Conservation (phyloP, 2,329 filamentous ascomycete genomes). For the Aspergillus transmontanensis region DNA sequence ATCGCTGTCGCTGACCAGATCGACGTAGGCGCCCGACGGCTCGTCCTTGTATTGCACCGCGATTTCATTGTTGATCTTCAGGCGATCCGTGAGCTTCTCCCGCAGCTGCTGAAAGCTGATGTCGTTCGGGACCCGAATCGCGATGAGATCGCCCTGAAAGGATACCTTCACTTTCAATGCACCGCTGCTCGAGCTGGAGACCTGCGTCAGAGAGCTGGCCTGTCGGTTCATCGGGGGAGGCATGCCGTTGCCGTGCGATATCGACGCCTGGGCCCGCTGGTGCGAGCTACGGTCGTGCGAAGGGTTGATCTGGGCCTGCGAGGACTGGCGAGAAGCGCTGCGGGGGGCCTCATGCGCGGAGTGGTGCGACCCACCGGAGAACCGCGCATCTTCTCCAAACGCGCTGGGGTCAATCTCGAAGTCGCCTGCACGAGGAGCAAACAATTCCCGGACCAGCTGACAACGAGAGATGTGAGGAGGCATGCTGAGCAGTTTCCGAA, state of each 20-base stretch:
- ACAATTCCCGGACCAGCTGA: conserved; percentile 84
- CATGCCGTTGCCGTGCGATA: conserved; percentile 36
- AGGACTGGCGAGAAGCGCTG: conserved; percentile 66
- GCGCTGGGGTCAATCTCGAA: conserved; percentile 82
- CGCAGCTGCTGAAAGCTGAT: conserved; percentile 77
- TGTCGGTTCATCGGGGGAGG: conserved; percentile 50
- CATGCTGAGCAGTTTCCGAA: conserved; percentile 85
- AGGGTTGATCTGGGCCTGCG: conserved; percentile 64
- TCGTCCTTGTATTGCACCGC: conserved; percentile 87
- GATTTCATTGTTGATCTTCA: conserved; percentile 77
- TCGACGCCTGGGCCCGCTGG: conserved; percentile 40
- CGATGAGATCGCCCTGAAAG: conserved; percentile 88
- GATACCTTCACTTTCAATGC: conserved; percentile 93
- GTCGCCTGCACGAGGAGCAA: conserved; percentile 85
- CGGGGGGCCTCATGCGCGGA: conserved; percentile 64
- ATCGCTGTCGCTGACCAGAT: conserved; percentile 77
- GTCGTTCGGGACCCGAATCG: conserved; percentile 82
- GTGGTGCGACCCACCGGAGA: conserved; percentile 70
- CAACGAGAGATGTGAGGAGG: conserved; percentile 82
- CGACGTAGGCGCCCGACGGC: conserved; percentile 70
- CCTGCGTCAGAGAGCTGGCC: conserved; percentile 56
- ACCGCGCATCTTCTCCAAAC: conserved; percentile 68
- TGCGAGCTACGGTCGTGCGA: conserved; percentile 40
- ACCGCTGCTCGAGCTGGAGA: conserved; percentile 44
- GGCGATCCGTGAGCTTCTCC: conserved; percentile 80